Conservation (phyloP, 2,329 filamentous ascomycete genomes). For the Dothiorella sarmentorum region DNA sequence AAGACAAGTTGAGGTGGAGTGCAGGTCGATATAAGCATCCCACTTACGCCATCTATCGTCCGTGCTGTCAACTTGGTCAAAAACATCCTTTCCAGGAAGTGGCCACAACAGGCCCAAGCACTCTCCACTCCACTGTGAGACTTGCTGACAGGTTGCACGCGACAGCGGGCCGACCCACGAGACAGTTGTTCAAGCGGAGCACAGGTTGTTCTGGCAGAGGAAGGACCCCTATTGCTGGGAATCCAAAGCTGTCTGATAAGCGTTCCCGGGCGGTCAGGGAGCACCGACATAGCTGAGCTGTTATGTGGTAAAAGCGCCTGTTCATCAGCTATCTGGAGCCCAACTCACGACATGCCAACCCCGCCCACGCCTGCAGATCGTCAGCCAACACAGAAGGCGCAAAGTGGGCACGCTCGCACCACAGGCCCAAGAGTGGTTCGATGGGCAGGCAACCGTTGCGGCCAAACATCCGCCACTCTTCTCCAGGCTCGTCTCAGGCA, state of each 20-base stretch:
- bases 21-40: background rate
- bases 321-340: background rate
- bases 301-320: background rate
- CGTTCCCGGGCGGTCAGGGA: background rate
- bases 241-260: background rate
- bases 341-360: background rate
- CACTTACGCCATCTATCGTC: background rate
- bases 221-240: background rate
- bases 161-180: background rate
- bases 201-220: background rate
- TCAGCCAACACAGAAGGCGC: constrained; percentile 4
- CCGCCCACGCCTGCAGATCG: background rate
- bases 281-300: background rate
- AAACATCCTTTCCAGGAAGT: background rate
- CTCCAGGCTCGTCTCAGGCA: constrained; percentile 3
- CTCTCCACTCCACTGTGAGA: background rate
- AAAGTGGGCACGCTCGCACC: constrained; percentile 8
- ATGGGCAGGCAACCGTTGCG: background rate
- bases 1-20: too few species aligned
- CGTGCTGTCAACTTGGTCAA: background rate
- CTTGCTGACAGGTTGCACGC: background rate
- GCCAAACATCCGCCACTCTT: background rate
- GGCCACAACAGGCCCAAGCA: background rate
- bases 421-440: constrained; percentile 8
- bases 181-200: background rate